Evolutionary conservation across 805 yeast genomes (phyloP).

Genomic region (Komagataella kurtzmanii): DNA sequence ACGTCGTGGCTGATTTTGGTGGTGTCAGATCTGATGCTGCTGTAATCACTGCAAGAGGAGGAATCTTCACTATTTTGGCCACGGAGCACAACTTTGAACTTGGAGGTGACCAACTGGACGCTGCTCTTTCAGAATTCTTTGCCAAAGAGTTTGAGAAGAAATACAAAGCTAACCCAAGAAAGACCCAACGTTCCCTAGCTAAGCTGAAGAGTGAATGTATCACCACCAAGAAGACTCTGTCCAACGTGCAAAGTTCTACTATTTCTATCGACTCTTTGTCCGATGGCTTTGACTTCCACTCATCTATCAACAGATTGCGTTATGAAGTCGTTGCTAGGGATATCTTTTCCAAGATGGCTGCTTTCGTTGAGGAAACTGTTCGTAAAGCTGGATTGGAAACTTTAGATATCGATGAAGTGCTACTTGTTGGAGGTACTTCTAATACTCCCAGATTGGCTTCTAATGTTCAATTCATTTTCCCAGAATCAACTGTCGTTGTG

Average conservation of each 20-base stretch:
- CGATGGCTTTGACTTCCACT: constrained; percentile 87
- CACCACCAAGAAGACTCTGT: constrained; percentile 78
- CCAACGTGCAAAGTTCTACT: constrained; percentile 78
- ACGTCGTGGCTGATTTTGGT: constrained; percentile 93
- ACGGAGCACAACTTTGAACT: constrained; percentile 71
- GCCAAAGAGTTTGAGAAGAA: constrained; percentile 93
- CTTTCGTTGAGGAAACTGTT: constrained; percentile 63
- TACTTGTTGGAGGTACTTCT: constrained; percentile 89
- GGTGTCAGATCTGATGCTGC: constrained; percentile 95
- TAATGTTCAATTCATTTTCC: constrained; percentile 63
- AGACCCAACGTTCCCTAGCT: constrained; percentile 73
- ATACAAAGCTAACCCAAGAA: constrained; percentile 66
- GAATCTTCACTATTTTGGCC: constrained; percentile 78
- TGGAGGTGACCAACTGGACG: constrained; percentile 85
- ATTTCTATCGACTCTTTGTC: constrained; percentile 92
- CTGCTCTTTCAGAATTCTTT: constrained; percentile 64
- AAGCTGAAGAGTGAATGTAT: constrained; percentile 77
- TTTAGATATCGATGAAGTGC: constrained; percentile 79
- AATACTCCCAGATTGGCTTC: constrained; percentile 84
- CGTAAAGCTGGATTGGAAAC: constrained; percentile 74
- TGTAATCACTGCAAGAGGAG: constrained; percentile 85
- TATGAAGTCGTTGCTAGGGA: constrained; percentile 78
- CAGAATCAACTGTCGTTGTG: constrained; percentile 59
- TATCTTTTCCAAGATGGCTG: constrained; percentile 62
- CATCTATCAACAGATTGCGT: constrained; percentile 87